Conservation (phyloP, 495 filamentous ascomycete genomes). For the Opeltia flavorubescens region DNA sequence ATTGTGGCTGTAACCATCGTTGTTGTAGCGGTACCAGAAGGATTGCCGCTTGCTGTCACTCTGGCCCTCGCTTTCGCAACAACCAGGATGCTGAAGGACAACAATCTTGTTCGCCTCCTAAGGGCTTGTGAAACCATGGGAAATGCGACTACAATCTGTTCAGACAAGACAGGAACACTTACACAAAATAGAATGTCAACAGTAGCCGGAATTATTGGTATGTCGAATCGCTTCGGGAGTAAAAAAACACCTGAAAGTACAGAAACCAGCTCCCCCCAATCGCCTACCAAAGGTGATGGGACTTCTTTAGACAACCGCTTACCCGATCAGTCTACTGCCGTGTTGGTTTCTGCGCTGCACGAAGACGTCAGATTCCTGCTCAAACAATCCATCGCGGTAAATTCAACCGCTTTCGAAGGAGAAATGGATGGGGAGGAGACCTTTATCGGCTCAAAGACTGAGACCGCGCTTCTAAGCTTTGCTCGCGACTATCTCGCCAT, state of each 20-base stretch:
- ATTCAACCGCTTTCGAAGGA: conserved; percentile 82
- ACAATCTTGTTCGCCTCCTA: conserved; percentile 81
- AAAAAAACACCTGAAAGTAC: conserved; percentile 27
- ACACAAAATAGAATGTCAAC: conserved; percentile 88
- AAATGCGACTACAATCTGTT: conserved; percentile 90
- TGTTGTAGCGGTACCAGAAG: conserved; percentile 91
- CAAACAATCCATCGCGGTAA: conserved; percentile 62
- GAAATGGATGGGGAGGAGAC: conserved; percentile 47
- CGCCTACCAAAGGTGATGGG: conserved; percentile 10
- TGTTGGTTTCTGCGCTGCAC: conserved; percentile 46
- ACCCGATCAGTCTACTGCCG: conserved; percentile 35
- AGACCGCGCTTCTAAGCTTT: conserved; percentile 67
- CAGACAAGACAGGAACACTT: conserved; percentile 94
- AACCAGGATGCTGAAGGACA: conserved; percentile 86
- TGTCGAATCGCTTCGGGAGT: conserved; percentile 50
- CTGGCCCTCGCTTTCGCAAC: conserved; percentile 90
- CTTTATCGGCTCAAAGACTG: conserved; percentile 83
- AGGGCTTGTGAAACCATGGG: conserved; percentile 98
- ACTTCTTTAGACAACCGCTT: conserved; percentile 12
- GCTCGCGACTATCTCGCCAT: conserved; percentile 66
- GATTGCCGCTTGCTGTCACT: conserved; percentile 82
- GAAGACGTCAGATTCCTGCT: conserved; percentile 47
- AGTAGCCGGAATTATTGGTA: conserved; percentile 64
- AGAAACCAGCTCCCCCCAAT: conserved; percentile 13
- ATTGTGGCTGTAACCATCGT: conserved; percentile 92